phyloP scores from a whole-genome alignment of 2,329 filamentous ascomycete species.

The Botryotinia narcissicola region DNA sequence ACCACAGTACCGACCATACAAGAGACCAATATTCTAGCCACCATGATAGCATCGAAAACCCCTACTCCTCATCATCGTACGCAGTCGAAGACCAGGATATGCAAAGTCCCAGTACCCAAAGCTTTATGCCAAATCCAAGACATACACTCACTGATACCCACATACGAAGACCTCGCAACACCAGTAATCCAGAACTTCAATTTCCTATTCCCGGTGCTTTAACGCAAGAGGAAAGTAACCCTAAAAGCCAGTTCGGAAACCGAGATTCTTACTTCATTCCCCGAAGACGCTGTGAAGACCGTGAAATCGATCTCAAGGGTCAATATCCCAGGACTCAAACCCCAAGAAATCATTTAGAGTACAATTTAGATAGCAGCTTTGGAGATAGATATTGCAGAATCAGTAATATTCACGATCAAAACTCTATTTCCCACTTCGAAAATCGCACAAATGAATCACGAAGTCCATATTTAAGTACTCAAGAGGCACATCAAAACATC shows the following conservation, averaged over 20 bases:
- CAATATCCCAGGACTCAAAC: background rate
- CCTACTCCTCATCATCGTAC: background rate
- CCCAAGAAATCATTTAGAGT: background rate
- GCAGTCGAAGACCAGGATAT: background rate
- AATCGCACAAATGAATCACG: background rate
- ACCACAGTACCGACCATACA: background rate
- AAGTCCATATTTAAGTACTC: background rate
- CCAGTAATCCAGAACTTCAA: background rate
- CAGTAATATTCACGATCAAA: background rate
- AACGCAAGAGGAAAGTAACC: background rate
- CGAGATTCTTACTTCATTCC: background rate
- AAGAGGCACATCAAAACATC: rapidly evolving
- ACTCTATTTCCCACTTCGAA: background rate
- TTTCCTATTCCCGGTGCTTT: background rate
- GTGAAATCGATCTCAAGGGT: background rate
- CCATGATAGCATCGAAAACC: rapidly evolving
- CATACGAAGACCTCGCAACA: too few species aligned
- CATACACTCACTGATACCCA: rapidly evolving
- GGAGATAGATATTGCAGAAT: too few species aligned
- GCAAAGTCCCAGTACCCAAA: background rate
- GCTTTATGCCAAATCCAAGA: background rate
- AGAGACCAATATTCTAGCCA: too few species aligned
- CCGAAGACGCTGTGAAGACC: background rate
- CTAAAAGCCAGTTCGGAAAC: background rate
- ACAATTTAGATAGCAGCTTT: background rate